Evolutionary conservation across 495 filamentous ascomycete species (phyloP).

Genomic region (Penicillium simplicissimum): DNA sequence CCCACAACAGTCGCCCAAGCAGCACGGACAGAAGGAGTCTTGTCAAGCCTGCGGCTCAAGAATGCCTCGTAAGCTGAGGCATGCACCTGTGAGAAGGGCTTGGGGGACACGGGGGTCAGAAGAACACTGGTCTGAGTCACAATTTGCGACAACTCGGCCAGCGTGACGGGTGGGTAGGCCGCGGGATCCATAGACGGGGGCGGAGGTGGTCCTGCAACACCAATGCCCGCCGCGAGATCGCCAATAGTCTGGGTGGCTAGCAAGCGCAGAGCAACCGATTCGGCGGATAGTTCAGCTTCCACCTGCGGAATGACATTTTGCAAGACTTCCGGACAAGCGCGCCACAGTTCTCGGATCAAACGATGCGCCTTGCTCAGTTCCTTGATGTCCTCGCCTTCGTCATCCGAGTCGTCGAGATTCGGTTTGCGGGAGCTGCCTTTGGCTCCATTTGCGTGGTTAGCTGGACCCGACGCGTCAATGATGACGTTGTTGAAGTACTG

Average conservation of each 20-base stretch:
- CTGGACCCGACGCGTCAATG: conserved; percentile 70
- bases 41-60: conserved; percentile 80
- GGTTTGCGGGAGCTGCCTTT: conserved; percentile 50
- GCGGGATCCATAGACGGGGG: conserved; percentile 71
- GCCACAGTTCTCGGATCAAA: conserved; percentile 90
- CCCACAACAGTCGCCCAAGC: conserved; percentile 85
- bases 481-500: conserved; percentile 98
- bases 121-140: conserved; percentile 63
- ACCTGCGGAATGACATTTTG: conserved; percentile 93
- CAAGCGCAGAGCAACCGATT: conserved; percentile 81
- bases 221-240: conserved; percentile 89
- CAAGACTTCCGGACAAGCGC: conserved; percentile 82
- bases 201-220: conserved; percentile 80
- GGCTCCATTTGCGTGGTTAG: conserved; percentile 35
- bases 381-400: conserved; percentile 81
- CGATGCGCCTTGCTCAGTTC: conserved; percentile 88
- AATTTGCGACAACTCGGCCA: conserved; percentile 57
- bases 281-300: conserved; percentile 87
- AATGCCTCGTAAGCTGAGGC: conserved; percentile 77
- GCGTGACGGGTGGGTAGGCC: conserved; percentile 72
- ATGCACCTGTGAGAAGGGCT: conserved; percentile 81
- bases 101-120: conserved; percentile 74
- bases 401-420: conserved; percentile 69
- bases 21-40: conserved; percentile 73
- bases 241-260: conserved; percentile 91